Evolutionary conservation across 371 early-diverging fungal genomes (phyloP).

Genomic region (Lichtheimia corymbifera): DNA sequence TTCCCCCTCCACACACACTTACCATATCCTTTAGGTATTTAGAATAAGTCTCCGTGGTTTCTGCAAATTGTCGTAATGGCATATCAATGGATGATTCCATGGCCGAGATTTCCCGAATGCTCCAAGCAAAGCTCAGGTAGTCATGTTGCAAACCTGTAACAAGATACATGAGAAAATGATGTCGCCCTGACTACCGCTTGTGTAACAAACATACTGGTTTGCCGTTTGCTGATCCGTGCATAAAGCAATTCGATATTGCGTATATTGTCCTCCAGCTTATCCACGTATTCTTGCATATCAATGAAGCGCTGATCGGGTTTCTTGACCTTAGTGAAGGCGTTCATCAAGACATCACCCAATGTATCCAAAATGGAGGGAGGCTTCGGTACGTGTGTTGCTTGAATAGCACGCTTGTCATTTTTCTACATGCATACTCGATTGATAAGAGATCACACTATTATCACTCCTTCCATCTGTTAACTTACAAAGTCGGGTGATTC

Average conservation of each 20-base stretch:
- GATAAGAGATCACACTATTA: conserved; percentile 6
- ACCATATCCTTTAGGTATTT: conserved; percentile 72
- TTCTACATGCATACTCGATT: conserved; percentile 20
- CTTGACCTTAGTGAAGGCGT: conserved; percentile 83
- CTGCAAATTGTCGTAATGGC: conserved; percentile 75
- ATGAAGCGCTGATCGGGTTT: conserved; percentile 86
- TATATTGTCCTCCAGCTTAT: conserved; percentile 84
- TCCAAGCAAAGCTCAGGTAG: conserved; percentile 74
- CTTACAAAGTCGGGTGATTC: conserved; percentile 77
- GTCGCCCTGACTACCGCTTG: neutral
- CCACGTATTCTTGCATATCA: conserved; percentile 77
- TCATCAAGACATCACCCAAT: conserved; percentile 80
- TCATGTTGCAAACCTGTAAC: conserved; percentile 74
- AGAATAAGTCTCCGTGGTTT: conserved; percentile 66
- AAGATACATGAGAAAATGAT: neutral
- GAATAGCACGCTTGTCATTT: conserved; percentile 29
- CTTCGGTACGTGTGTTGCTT: conserved; percentile 52
- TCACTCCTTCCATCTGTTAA: neutral
- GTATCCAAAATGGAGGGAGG: conserved; percentile 52
- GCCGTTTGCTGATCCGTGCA: conserved; percentile 73
- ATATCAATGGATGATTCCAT: conserved; percentile 84
- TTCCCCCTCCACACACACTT: neutral
- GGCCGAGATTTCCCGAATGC: conserved; percentile 72
- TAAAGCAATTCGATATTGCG: conserved; percentile 76
- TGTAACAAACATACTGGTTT: conserved; percentile 32